Percentiles rank a stretch among this genome's conserved stretches.
These are phyloP conservation scores for Basidiobolus meristosporus DNA, from an alignment of 371 early-diverging fungal genomes.

Conservation along the genomic window DNA sequence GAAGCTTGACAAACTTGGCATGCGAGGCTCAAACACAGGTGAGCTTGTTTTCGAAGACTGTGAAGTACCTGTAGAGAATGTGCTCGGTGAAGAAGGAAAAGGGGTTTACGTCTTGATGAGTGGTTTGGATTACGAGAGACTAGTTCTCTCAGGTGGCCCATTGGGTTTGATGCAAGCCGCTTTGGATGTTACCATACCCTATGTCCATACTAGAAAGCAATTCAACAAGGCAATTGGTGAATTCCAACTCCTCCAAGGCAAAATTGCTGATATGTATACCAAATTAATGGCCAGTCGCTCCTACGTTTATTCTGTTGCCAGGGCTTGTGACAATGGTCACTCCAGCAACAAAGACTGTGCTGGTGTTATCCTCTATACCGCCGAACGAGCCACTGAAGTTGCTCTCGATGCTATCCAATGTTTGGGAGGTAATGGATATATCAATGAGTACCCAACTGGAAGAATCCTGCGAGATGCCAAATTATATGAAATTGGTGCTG, in stretches of 20 bases:
- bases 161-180: constrained; percentile 86
- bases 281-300: constrained; percentile 80
- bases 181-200: constrained; percentile 69
- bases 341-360: constrained; percentile 86
- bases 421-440: constrained; percentile 88
- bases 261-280: constrained; percentile 94
- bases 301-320: constrained; percentile 83
- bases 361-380: constrained; percentile 85
- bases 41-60: constrained; percentile 91
- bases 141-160: constrained; percentile 88
- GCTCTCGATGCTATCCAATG: constrained; percentile 93
- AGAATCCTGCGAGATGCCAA: constrained; percentile 89
- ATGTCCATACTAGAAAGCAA: constrained; percentile 79
- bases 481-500: constrained; percentile 96
- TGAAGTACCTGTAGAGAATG: constrained; percentile 79
- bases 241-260: constrained; percentile 89
- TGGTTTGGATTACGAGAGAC: constrained; percentile 82
- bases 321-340: constrained; percentile 68
- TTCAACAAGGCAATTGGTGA: constrained; percentile 72
- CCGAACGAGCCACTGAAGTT: constrained; percentile 89
- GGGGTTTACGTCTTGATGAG: constrained; percentile 96
- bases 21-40: constrained; percentile 94
- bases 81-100: constrained; percentile 65
- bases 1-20: constrained; percentile 92
- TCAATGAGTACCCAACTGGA: constrained; percentile 88